Evolutionary conservation across 352 stramenopile genomes (phyloP).

Genomic region (Globisporangium apiculatum): DNA sequence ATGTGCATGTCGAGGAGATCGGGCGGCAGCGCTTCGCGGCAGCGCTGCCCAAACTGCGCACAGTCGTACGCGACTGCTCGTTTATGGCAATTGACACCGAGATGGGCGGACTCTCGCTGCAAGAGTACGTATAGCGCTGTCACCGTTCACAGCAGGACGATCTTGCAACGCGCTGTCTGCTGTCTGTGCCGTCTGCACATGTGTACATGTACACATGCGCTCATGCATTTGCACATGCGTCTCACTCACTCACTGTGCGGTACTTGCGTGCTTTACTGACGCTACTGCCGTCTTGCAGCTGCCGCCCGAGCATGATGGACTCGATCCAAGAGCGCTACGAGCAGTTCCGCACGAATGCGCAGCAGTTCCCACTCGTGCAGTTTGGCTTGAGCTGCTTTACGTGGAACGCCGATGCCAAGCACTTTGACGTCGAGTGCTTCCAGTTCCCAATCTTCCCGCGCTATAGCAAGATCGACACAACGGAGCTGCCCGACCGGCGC

Average conservation of each 20-base stretch:
- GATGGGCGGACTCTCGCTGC: conserved; percentile 62
- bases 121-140: conserved; percentile 35
- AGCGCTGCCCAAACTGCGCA: conserved; percentile 24
- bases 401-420: conserved; percentile 29
- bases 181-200: not conserved
- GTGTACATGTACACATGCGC: not conserved
- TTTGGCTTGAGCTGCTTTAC: conserved; percentile 68
- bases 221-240: not conserved
- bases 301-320: conserved; percentile 63
- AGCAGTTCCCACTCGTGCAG: conserved; percentile 64
- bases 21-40: conserved; percentile 13
- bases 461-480: conserved; percentile 23
- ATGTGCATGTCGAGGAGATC: conserved; percentile 16
- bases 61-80: conserved; percentile 25
- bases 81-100: conserved; percentile 78
- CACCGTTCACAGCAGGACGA: not conserved
- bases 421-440: conserved; percentile 55
- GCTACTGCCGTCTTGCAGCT: conserved; percentile 10
- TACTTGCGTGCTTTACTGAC: too few species aligned
- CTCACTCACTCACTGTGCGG: not conserved
- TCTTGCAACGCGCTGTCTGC: not conserved
- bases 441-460: conserved; percentile 74
- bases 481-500: conserved; percentile 31
- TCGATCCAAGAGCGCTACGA: conserved; percentile 58
- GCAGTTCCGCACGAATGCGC: conserved; percentile 43